These are phyloP conservation scores for Rostrohypoxylon terebratum DNA, from an alignment of 495 filamentous ascomycete species.

Conservation along the genomic window DNA sequence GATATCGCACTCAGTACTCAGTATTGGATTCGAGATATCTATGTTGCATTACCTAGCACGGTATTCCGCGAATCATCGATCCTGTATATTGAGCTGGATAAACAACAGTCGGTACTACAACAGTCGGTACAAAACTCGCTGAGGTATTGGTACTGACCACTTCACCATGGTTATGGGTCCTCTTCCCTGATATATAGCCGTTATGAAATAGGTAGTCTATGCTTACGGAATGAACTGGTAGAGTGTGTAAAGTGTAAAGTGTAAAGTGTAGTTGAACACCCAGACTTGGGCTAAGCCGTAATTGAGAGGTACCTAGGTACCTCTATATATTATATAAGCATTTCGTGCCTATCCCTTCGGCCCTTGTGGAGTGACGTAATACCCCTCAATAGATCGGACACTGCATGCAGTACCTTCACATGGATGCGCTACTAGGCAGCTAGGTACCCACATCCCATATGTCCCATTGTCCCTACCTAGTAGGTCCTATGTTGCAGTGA, in stretches of 20 bases:
- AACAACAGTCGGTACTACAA: background rate
- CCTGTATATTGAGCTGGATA: background rate
- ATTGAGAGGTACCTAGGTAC: no score
- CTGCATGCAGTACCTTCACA: background rate
- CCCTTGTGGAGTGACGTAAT: background rate
- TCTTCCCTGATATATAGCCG: background rate
- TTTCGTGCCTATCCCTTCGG: no score
- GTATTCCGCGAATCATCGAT: background rate
- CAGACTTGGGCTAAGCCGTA: no score
- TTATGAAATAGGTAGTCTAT: background rate
- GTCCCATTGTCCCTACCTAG: no score
- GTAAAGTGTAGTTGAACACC: background rate
- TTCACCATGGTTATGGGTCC: background rate
- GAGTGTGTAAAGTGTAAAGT: background rate
- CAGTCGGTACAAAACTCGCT: background rate
- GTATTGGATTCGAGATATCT: background rate
- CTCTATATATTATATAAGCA: no score
- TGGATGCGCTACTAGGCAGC: no score
- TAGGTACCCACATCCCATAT: no score
- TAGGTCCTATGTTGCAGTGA: no score
- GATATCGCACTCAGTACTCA: background rate
- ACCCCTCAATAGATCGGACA: background rate
- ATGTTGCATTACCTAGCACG: background rate
- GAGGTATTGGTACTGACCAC: background rate
- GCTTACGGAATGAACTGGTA: background rate